Conservation (phyloP, 768 basidiomycete genomes). For the Vishniacozyma victoriae region DNA sequence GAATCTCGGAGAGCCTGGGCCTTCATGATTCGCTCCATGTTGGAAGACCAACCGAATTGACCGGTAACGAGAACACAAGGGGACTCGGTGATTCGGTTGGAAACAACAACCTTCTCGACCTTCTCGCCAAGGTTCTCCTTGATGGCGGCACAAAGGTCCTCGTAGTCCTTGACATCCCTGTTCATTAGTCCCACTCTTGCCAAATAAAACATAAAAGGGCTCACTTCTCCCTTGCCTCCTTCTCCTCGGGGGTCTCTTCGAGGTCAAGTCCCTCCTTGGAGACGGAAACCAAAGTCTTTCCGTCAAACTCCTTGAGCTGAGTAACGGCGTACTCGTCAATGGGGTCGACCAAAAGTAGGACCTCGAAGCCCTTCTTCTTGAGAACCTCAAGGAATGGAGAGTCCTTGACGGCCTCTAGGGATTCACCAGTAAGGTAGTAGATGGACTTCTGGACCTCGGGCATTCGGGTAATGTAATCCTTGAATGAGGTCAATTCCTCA, state of each 20-base stretch:
- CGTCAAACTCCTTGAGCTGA: constrained; percentile 98
- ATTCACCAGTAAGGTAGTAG: constrained; percentile 99
- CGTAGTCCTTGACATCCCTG: constrained; percentile 66
- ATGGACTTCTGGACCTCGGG: constrained; percentile 97
- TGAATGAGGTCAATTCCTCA: constrained; percentile 88
- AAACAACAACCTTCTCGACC: constrained; percentile 98
- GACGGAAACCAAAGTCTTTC: constrained; percentile 93
- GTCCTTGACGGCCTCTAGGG: constrained; percentile 78
- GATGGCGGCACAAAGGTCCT: constrained; percentile 84
- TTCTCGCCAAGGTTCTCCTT: constrained; percentile 99
- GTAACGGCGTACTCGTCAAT: constrained; percentile 99
- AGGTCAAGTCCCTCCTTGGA: constrained; percentile 99
- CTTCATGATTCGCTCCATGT: constrained; percentile 99
- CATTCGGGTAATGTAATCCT: constrained; percentile 99
- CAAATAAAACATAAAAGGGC: not conserved
- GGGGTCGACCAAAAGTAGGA: constrained; percentile 93
- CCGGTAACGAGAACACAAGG: constrained; percentile 97
- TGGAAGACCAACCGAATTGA: constrained; percentile 98
- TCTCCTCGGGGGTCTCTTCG: constrained; percentile 98
- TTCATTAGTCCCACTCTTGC: not conserved
- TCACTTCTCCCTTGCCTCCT: constrained; percentile 71
- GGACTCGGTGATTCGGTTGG: constrained; percentile 94
- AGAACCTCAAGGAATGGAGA: constrained; percentile 99
- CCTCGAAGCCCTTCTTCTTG: constrained; percentile 99
- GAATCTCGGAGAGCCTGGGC: constrained; percentile 65